Evolutionary conservation across 805 yeast species (phyloP).

Genomic region (Peterozyma toletana): DNA sequence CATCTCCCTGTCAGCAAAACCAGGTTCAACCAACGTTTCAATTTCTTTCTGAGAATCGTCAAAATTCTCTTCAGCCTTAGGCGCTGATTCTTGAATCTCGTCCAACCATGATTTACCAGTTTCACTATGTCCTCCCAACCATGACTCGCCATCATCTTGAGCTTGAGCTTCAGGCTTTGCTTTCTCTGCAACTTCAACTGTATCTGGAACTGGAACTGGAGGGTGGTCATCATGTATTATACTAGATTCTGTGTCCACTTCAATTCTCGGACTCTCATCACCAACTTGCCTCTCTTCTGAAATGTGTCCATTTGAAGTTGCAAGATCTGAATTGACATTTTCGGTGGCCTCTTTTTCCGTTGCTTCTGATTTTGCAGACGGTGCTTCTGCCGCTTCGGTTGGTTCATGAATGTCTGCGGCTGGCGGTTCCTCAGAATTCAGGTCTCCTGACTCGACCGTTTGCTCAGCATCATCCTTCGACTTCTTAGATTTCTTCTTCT

Average conservation of each 20-base stretch:
- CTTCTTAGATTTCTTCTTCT: constrained; percentile 17
- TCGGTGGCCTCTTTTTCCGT: constrained; percentile 12
- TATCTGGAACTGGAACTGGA: too few species aligned
- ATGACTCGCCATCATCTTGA: constrained; percentile 16
- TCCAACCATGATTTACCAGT: constrained; percentile 5
- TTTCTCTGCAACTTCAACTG: neutral
- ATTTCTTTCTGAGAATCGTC: too few species aligned
- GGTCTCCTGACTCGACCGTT: constrained; percentile 11
- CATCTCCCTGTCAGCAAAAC: neutral
- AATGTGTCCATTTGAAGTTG: neutral
- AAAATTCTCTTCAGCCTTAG: neutral
- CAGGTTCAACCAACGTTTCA: neutral
- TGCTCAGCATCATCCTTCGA: constrained; percentile 14
- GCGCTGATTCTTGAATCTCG: constrained; percentile 4
- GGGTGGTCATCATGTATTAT: too few species aligned
- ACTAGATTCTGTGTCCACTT: neutral
- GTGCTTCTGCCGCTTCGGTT: constrained; percentile 16
- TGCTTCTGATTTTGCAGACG: constrained; percentile 7
- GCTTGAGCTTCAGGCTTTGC: constrained; percentile 16
- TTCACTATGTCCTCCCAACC: neutral
- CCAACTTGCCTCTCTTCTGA: neutral
- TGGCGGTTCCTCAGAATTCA: constrained; percentile 18
- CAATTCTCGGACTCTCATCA: neutral
- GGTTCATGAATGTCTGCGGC: constrained; percentile 17
- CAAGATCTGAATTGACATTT: neutral